These are phyloP conservation scores for Colletotrichum graminicola DNA, from an alignment of 2,329 filamentous ascomycete genomes.

Conservation along the genomic window DNA sequence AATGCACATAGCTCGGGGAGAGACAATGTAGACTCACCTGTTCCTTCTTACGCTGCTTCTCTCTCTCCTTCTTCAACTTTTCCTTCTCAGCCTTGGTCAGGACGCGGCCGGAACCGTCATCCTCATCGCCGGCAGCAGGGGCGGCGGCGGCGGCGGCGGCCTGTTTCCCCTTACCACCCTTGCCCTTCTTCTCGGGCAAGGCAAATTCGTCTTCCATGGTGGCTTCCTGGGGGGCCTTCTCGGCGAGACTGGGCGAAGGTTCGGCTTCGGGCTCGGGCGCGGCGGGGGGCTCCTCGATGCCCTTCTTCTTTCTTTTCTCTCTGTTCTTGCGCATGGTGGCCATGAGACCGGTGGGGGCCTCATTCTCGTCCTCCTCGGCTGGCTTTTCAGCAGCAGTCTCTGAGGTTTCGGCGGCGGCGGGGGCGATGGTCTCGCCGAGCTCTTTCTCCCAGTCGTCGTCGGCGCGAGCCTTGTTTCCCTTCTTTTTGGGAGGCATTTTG, in stretches of 20 bases:
- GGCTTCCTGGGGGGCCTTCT: conserved; percentile 84
- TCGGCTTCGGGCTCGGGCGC: conserved; percentile 60
- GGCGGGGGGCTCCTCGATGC: conserved; percentile 77
- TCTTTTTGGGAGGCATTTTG: conserved; percentile 94
- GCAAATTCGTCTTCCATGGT: conserved; percentile 89
- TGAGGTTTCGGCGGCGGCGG: conserved; percentile 63
- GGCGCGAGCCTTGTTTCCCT: conserved; percentile 83
- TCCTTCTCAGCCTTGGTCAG: conserved; percentile 99
- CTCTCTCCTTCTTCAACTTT: conserved; percentile 95
- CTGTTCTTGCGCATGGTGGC: conserved; percentile 85
- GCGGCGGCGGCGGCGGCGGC: conserved; percentile 58
- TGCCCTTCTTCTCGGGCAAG: conserved; percentile 80
- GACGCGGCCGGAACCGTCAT: conserved; percentile 71
- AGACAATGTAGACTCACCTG: conserved; percentile 69
- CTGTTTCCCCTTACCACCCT: conserved; percentile 65
- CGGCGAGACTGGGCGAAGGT: conserved; percentile 62
- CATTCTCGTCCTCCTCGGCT: conserved; percentile 65
- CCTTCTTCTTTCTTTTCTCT: conserved; percentile 92
- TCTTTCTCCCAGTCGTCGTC: conserved; percentile 97
- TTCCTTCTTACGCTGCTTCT: conserved; percentile 99
- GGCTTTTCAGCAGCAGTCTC: conserved; percentile 64
- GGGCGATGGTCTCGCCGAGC: conserved; percentile 81
- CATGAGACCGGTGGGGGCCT: conserved; percentile 77
- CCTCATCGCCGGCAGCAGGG: conserved; percentile 59
- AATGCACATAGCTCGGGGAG: not conserved